These are phyloP conservation scores for Mycena epipterygia DNA, from an alignment of 768 basidiomycete species.

Conservation along the genomic window DNA sequence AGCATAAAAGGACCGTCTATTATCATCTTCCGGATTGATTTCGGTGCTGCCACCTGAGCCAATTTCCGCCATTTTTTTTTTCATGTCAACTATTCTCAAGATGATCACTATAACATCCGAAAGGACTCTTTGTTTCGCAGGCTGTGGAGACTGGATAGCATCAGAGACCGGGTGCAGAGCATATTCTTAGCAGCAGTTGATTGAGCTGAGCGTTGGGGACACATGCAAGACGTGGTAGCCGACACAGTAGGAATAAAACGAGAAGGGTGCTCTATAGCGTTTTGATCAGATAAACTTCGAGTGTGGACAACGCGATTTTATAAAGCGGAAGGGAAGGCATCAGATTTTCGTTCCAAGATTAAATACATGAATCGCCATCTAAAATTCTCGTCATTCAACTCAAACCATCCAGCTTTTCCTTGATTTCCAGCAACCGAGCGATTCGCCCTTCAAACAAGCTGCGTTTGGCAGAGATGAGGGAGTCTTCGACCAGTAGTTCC, in stretches of 20 bases:
- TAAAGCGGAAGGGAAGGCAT: background rate
- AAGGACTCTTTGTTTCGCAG: background rate
- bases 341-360: too few species aligned
- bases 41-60: background rate
- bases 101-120: background rate
- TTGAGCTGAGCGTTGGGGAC: too few species aligned
- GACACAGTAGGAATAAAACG: too few species aligned
- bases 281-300: too few species aligned
- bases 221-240: too few species aligned
- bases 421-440: slow-evolving; percentile 17
- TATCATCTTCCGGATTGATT: background rate
- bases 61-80: background rate
- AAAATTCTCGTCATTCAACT: too few species aligned
- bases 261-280: too few species aligned
- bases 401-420: slow-evolving; percentile 19
- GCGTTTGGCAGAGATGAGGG: background rate
- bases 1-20: background rate
- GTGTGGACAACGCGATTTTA: too few species aligned
- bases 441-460: slow-evolving; percentile 5
- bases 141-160: background rate
- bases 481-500: slow-evolving; percentile 24
- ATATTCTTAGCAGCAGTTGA: too few species aligned
- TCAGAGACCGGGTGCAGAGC: too few species aligned
- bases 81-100: background rate
- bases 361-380: too few species aligned